Conservation (phyloP, 1,139 yeast species). For the Suzukiozyma palmioleophila region DNA sequence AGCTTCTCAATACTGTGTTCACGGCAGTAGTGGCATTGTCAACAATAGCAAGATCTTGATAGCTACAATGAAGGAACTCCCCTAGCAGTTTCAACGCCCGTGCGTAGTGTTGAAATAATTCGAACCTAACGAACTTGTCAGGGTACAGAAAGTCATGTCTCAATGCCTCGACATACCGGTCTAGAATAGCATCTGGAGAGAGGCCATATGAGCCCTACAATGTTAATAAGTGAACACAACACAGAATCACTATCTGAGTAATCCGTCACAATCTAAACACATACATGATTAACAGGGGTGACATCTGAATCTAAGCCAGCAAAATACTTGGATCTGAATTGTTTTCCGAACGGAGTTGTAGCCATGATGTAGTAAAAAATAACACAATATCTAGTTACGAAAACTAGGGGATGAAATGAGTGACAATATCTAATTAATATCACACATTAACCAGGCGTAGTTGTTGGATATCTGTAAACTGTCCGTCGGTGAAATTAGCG, state of each 20-base stretch:
- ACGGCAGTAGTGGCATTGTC: conserved; percentile 56
- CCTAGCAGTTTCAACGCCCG: conserved; percentile 21
- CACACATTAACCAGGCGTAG: no score
- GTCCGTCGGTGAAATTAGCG: no score
- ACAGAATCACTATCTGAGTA: background rate
- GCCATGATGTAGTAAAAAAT: conserved; percentile 6
- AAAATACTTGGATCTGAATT: conserved; percentile 46
- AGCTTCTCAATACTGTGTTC: conserved; percentile 51
- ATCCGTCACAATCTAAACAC: background rate
- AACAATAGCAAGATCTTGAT: conserved; percentile 39
- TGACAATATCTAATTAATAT: no score
- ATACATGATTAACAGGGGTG: conserved; percentile 40
- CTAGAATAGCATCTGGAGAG: conserved; percentile 35
- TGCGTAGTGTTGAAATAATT: conserved; percentile 17
- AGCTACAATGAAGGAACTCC: conserved; percentile 34
- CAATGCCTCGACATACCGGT: conserved; percentile 18
- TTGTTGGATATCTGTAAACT: no score
- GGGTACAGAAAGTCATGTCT: conserved; percentile 30
- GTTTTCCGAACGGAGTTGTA: conserved; percentile 45
- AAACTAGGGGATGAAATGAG: no score
- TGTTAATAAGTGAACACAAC: conserved; percentile 3
- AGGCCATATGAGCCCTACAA: conserved; percentile 45
- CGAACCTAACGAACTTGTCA: conserved; percentile 29
- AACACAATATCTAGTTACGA: background rate
- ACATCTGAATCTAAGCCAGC: conserved; percentile 29